Evolutionary conservation across 2,329 filamentous ascomycete genomes (phyloP), one percentile per base, ranked within the genome.

Genomic region (Arthrobotrys entomopaga): DNA sequence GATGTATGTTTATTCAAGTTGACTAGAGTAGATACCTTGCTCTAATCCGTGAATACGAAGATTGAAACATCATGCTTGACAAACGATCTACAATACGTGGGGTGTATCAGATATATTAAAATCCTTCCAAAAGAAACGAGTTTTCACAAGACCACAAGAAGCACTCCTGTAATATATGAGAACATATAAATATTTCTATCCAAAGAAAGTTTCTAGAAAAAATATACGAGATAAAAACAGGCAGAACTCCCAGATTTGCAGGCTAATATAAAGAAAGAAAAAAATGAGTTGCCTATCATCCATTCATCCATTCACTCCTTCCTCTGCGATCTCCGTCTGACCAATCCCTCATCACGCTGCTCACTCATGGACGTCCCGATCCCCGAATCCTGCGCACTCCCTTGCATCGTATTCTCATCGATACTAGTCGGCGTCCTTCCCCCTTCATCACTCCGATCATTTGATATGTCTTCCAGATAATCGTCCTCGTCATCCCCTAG

Each of bases 361-460:
- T 75, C 71, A 53, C 71, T 75, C 71, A 69, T 56, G 8, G 71
- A 75, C 19, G 65, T 75, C 19, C 71, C 71, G 11, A 75, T 70
- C 48, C 71, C 71, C 24, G 71, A 75, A 70, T 75, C 71, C 48
- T 69, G 64, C 8, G 71, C 65, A 48, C 71, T 70, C 16, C 71
- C 65, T n/a, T 65, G 59, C 49, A 75, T 42, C 7, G 46, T 48
- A 57, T 69, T 75, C 42, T 75, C 71, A 24, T 75, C 71, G 7
- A 61, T 24, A 19, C 64, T 69, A 19, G 71, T 75, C 71, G 71
- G 71, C 59, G 71, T 75, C 46, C 53, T 54, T 10, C 65, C 71
- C n/a, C 65, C 71, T 10, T 42, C 71, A 53, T 70, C 65, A 26
- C 65, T 70, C 22, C 59, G 48, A 58, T 69, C 65, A 53, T 74